phyloP scores from a whole-genome alignment of 116 monocot genomes.

The Thalassia testudinum region DNA sequence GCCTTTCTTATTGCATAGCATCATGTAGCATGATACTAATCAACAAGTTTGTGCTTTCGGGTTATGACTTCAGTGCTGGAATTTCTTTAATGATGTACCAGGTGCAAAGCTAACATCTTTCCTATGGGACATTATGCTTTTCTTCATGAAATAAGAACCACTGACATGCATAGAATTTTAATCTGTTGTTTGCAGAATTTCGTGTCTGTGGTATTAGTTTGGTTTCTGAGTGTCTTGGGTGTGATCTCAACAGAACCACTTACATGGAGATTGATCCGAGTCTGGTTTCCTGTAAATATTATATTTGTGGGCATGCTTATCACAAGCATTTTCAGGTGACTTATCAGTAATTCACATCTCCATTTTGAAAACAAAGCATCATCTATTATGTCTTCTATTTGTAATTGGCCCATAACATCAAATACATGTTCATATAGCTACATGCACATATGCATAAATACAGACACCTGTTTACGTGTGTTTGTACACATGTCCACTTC shows the following conservation, averaged over 20 bases:
- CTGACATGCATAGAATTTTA: no score
- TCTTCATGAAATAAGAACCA: no score
- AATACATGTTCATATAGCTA: no score
- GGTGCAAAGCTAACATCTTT: constrained; percentile 12
- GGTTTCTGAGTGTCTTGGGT: constrained; percentile 14
- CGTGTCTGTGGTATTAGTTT: constrained; percentile 25
- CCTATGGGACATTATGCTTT: no score
- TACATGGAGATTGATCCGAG: constrained; percentile 45
- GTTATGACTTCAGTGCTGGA: constrained; percentile 56
- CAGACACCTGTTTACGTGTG: no score
- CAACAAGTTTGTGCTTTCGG: constrained; percentile 59
- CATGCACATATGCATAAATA: no score
- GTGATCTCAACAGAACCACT: constrained; percentile 31
- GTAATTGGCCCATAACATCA: no score
- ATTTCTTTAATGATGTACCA: constrained; percentile 65
- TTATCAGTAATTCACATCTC: not conserved
- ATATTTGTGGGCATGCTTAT: constrained; percentile 57
- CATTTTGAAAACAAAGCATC: no score
- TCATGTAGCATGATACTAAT: constrained; percentile 85
- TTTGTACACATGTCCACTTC: no score
- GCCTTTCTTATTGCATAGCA: constrained; percentile 50
- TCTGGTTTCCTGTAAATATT: constrained; percentile 55
- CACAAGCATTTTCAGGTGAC: constrained; percentile 61
- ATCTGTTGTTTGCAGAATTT: constrained; percentile 31
- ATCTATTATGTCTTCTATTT: no score